A percentile compares a stretch with the other conserved stretches of the same genome.
These are phyloP conservation scores for Pseudogymnoascus sp. DNA, from an alignment of 2,329 filamentous ascomycete species.

Conservation along the genomic window DNA sequence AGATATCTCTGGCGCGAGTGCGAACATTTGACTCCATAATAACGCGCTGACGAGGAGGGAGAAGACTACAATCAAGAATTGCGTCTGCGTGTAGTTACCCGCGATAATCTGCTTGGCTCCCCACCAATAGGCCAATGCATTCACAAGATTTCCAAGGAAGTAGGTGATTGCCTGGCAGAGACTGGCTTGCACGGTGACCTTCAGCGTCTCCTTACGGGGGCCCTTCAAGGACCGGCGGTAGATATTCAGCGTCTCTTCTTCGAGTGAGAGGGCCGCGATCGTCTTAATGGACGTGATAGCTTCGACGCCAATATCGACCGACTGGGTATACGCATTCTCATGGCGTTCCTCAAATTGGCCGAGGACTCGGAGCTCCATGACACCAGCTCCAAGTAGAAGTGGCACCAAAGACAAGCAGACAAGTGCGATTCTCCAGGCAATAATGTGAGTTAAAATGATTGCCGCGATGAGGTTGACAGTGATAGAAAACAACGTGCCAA, in stretches of 20 bases:
- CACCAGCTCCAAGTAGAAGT: conserved; percentile 57
- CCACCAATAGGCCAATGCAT: conserved; percentile 75
- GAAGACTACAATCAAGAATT: conserved; percentile 67
- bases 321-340: conserved; percentile 53
- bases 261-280: conserved; percentile 45
- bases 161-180: conserved; percentile 53
- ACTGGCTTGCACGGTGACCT: conserved; percentile 41
- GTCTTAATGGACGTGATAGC: conserved; percentile 59
- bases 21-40: conserved; percentile 66
- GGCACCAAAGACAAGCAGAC: conserved; percentile 62
- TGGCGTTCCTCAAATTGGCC: conserved; percentile 55
- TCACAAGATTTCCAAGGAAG: conserved; percentile 55
- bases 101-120: conserved; percentile 60
- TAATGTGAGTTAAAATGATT: conserved; percentile 59
- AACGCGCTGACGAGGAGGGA: conserved; percentile 64
- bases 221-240: conserved; percentile 45
- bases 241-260: conserved; percentile 43
- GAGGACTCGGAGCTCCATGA: conserved; percentile 58
- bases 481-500: conserved; percentile 61
- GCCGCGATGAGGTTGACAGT: conserved; percentile 58
- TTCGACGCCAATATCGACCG: conserved; percentile 57
- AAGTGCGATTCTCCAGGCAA: conserved; percentile 68
- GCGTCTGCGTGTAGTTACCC: conserved; percentile 52
- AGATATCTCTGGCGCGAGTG: conserved; percentile 63
- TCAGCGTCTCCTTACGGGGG: conserved; percentile 45